phyloP scores from a whole-genome alignment of 108 stramenopile genomes.

The Pseudonitzschia pungens region DNA sequence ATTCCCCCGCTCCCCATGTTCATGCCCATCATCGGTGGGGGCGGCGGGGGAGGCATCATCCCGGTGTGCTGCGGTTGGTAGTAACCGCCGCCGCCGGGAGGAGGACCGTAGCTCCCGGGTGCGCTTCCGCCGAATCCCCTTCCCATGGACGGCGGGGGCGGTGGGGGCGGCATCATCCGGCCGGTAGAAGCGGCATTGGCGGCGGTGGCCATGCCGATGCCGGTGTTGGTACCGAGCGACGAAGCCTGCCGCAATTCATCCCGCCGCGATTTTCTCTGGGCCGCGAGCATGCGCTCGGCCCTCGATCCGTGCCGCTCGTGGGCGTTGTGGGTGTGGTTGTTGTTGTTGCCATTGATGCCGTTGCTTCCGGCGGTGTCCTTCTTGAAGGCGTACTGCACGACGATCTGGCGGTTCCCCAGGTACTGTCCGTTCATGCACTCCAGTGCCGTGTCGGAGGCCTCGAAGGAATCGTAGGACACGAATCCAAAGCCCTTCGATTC shows the following conservation, averaged over 20 bases:
- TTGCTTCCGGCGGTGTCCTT: conserved; percentile 72
- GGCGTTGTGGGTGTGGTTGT: conserved; percentile 14
- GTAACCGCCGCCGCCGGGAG: neutral
- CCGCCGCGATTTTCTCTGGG: conserved; percentile 51
- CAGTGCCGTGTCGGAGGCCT: conserved; percentile 94
- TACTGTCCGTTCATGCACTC: conserved; percentile 99
- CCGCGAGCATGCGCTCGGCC: conserved; percentile 97
- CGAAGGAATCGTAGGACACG: conserved; percentile 91
- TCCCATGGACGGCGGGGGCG: neutral
- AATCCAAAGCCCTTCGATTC: conserved; percentile 95
- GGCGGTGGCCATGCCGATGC: too few relatives aligned
- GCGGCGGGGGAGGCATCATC: neutral
- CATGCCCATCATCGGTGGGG: neutral
- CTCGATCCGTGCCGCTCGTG: conserved; percentile 95
- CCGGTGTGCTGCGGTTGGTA: neutral
- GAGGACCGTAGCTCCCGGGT: neutral
- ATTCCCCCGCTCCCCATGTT: neutral
- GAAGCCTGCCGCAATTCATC: conserved; percentile 35
- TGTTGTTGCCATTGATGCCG: neutral
- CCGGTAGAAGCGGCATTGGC: neutral
- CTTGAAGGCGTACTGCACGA: conserved; percentile 97
- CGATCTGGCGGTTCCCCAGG: conserved; percentile 94
- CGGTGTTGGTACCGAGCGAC: neutral
- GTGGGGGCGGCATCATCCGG: neutral
- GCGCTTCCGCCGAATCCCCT: neutral